Evolutionary conservation across 83 land plant species (phyloP).

Genomic region (Picea abies): DNA sequence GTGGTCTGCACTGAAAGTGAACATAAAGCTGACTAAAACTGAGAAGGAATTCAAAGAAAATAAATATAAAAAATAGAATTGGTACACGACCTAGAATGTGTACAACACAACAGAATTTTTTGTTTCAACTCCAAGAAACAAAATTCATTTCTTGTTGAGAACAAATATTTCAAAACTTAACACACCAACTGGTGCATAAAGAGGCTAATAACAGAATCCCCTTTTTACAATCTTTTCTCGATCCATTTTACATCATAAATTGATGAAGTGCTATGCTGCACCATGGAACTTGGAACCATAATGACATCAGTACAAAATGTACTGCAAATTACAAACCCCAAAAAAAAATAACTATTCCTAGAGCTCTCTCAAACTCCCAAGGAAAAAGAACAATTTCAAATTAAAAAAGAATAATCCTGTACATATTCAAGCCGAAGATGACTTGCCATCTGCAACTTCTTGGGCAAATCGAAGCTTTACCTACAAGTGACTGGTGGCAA

Average conservation of each 20-base stretch:
- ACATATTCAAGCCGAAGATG: conserved; percentile 7
- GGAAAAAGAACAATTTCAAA: not conserved
- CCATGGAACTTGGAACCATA: not conserved
- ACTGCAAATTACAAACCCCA: not conserved
- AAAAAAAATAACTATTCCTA: not conserved
- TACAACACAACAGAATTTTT: too few relatives aligned
- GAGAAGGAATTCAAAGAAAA: too few relatives aligned
- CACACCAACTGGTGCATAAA: not conserved
- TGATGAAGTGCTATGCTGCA: not conserved
- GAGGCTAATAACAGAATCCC: not conserved
- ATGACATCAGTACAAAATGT: not conserved
- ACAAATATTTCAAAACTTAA: not conserved
- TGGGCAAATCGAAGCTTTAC: not conserved
- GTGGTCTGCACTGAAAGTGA: too few relatives aligned
- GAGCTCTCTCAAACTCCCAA: not conserved
- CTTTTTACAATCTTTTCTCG: not conserved
- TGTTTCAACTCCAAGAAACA: too few relatives aligned
- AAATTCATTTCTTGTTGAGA: too few relatives aligned
- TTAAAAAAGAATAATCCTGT: not conserved
- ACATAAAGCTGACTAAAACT: too few relatives aligned
- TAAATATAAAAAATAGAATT: too few relatives aligned
- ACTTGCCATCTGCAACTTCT: not conserved
- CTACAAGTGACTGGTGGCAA: not conserved
- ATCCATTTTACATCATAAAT: not conserved
- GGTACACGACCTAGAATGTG: too few relatives aligned